Evolutionary conservation across 169 alveolate species (phyloP), one percentile per base, ranked within the genome.

Genomic region (Plasmodium sp.): DNA sequence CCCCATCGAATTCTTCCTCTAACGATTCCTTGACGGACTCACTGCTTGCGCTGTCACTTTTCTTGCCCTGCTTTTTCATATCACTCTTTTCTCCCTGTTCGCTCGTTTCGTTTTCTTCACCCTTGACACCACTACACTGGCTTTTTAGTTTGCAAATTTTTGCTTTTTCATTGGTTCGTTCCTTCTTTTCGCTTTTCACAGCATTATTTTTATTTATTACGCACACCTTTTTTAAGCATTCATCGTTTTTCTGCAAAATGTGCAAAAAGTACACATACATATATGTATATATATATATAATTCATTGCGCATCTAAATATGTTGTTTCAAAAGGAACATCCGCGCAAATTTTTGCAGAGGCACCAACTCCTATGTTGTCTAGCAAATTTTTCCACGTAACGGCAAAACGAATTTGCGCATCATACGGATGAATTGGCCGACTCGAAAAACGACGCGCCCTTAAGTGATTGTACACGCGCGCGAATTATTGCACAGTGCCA

Each of bases 241-340:
- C 93, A 75, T 74, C 86, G 22, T 85, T 71, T 85, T 85, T 74
- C 93, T 85, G 62, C 80, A 74, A 43, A 85, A 85, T 48, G 67
- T 27, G 62, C 56, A 16, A 18, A 84, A 27, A 48, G 43, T 22
- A 22, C 27, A 22, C 27, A 71, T 39, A 58, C 43, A 34, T 33
- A 18, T 39, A 41, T 43, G 74, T 31, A 83, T 67, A 67, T 27
- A n/a, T 22, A 67, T 9, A 67, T 27, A 67, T 67, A 67, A 22
- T 67, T 18, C 43, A 67, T 22, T 9, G n/a, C 41, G n/a, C 33
- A 27, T n/a, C 34, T 27, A 5, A 27, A 67, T 67, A 27, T 67
- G 6, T 27, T 18, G 18, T 67, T 67, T 67, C 39, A 67, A 67
- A 67, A 27, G 77, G 9, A 27, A n/a, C n/a, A 10, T 67, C 14